Percentiles rank a stretch among this genome's conserved stretches.
Evolutionary conservation across 768 basidiomycete species (phyloP).

Genomic region (Auricularia sp.): DNA sequence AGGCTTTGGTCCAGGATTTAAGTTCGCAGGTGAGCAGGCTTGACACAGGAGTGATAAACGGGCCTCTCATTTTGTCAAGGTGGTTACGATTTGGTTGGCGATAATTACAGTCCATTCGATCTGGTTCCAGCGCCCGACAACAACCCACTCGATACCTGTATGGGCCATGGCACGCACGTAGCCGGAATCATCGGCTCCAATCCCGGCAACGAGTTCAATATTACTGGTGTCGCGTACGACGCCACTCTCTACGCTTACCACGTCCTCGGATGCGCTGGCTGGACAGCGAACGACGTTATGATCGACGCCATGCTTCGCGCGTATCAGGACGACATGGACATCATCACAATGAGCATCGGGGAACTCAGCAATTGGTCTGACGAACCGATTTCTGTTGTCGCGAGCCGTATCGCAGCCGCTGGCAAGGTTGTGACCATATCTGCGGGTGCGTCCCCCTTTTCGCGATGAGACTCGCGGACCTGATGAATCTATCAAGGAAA

Average conservation of each 20-base stretch:
- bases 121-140: background rate
- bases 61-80: slow-evolving; percentile 32
- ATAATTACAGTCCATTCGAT: slow-evolving; percentile 20
- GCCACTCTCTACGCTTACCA: slow-evolving; percentile 25
- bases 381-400: slow-evolving; percentile 40
- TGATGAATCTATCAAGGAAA: slow-evolving; percentile 7
- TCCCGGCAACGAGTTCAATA: background rate
- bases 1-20: slow-evolving; percentile 42
- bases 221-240: background rate
- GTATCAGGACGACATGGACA: slow-evolving; percentile 43
- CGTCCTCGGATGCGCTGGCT: slow-evolving; percentile 25
- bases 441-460: slow-evolving; percentile 27
- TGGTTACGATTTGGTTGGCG: slow-evolving; percentile 42
- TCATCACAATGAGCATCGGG: slow-evolving; percentile 56
- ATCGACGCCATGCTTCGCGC: slow-evolving; percentile 44
- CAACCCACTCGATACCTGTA: background rate
- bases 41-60: too few relatives aligned
- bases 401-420: slow-evolving; percentile 42
- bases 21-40: slow-evolving; percentile 35
- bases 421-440: slow-evolving; percentile 57
- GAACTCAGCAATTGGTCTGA: slow-evolving; percentile 56
- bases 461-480: too few relatives aligned
- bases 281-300: slow-evolving; percentile 49
- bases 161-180: background rate
- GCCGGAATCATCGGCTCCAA: slow-evolving; percentile 13